phyloP scores from a whole-genome alignment of 2,329 filamentous ascomycete genomes.

The Exophiala dermatitidis region DNA sequence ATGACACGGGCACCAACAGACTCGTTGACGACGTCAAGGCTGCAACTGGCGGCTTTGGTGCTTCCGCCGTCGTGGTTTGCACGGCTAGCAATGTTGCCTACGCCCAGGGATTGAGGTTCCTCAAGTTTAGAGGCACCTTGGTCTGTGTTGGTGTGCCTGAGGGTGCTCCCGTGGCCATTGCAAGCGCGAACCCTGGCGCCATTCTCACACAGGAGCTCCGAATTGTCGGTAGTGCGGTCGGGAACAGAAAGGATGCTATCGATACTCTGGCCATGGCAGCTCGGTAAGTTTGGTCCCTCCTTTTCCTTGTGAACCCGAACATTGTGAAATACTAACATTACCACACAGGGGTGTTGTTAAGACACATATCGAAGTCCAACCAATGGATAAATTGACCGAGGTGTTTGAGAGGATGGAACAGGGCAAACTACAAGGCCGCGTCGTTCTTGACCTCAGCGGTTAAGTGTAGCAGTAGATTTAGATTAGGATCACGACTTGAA shows the following conservation, averaged over 20 bases:
- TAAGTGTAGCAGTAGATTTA: constrained; percentile 2
- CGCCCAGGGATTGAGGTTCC: constrained; percentile 42
- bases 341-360: constrained; percentile 39
- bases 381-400: constrained; percentile 42
- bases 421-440: constrained; percentile 41
- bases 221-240: constrained; percentile 47
- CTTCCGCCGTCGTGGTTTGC: constrained; percentile 54
- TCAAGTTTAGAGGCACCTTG: constrained; percentile 45
- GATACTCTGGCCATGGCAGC: constrained; percentile 45
- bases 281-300: constrained; percentile 11
- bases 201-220: constrained; percentile 40
- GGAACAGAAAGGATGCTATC: constrained; percentile 45
- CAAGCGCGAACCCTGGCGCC: constrained; percentile 37
- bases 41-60: constrained; percentile 52
- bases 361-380: constrained; percentile 40
- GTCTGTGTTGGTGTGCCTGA: constrained; percentile 50
- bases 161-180: constrained; percentile 40
- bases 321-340: constrained; percentile 6
- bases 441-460: constrained; percentile 40
- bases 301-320: neutral
- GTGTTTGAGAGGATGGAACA: constrained; percentile 42
- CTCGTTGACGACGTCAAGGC: constrained; percentile 50
- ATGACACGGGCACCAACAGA: constrained; percentile 41
- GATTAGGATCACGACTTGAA: neutral
- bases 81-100: constrained; percentile 47